Base-by-base conservation (phyloP, 108 stramenopile species). In the Skeletonema grethae region DNA sequence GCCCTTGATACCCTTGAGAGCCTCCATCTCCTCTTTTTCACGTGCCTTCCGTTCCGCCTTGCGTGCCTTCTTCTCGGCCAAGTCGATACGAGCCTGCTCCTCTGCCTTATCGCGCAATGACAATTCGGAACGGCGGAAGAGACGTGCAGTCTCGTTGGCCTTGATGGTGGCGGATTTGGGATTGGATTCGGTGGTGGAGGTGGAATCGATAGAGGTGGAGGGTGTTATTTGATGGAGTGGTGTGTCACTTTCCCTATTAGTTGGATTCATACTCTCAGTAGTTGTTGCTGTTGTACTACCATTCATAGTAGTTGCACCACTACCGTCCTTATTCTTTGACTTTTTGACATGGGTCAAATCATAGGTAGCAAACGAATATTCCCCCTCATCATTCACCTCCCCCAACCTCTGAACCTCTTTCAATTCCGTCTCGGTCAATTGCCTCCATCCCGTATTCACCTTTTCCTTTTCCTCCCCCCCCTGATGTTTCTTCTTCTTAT, bases 71-170 rank as follows among this genome's bases (percentile, higher is more conserved):
- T 60, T 38, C 0, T 5, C 22, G 9, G 22, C 46, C 1, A 28
- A 28, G 0, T 48, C 12, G 24, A 31, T 13, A 15, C 18, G 13
- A 5, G 55, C 66, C 32, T 31, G 4, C 0, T 29, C 35, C 24
- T 73, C 63, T 4, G 72, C 62, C 13, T 38, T 38, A 8, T 74
- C 73, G 1, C 69, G 56, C 10, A 74, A 12, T 6, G 63, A 65
- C 1, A 80, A 35, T 32, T 73, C 79, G 8, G 57, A 60, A 0
- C 79, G 68, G 29, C 79, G 79, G 46, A 80, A 80, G 28, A 80
- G 69, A 11, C 73, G 63, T 3, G 79, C 79, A 5, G 79, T 80
- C 5, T 73, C 72, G 16, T 80, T 24, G 25, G 72, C 79, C 38
- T 73, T 63, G 31, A 57, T 39, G 25, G 67, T 61, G 5, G 46